Evolutionary conservation across 257 asterid genomes (phyloP).

Genomic region (Lantana camara): DNA sequence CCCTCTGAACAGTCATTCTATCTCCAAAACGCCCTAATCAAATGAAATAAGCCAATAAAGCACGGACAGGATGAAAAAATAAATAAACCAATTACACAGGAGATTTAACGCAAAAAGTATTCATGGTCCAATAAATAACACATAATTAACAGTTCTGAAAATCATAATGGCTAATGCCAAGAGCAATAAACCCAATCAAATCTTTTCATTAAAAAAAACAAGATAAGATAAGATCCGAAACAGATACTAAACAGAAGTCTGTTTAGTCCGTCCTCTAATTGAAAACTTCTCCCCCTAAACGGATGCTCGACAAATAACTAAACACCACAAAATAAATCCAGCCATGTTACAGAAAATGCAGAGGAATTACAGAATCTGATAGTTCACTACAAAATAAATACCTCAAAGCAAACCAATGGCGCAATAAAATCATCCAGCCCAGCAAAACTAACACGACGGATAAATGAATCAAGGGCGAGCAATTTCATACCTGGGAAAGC

Average conservation of each 20-base stretch:
- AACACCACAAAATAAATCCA: conserved; percentile 18
- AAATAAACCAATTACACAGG: neutral
- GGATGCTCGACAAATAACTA: neutral
- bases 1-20: conserved; percentile 21
- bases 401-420: conserved; percentile 21
- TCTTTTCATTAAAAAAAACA: neutral
- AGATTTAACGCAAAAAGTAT: neutral
- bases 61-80: conserved; percentile 8
- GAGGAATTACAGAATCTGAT: neutral
- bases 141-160: neutral
- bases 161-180: neutral
- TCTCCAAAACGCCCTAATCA: conserved; percentile 35
- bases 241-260: conserved; percentile 3
- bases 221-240: too few species aligned
- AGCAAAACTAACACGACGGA: neutral
- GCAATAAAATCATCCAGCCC: conserved; percentile 13
- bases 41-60: conserved; percentile 19
- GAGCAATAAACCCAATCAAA: conserved; percentile 16
- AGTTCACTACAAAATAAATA: neutral
- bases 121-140: neutral
- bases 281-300: neutral
- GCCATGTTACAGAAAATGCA: neutral
- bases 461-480: conserved; percentile 6
- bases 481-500: conserved; percentile 27
- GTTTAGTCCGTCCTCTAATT: neutral